Evolutionary conservation across 164 flowering plant genomes (phyloP), one percentile per base, ranked within the genome.

Genomic region (Litsea cubeba): DNA sequence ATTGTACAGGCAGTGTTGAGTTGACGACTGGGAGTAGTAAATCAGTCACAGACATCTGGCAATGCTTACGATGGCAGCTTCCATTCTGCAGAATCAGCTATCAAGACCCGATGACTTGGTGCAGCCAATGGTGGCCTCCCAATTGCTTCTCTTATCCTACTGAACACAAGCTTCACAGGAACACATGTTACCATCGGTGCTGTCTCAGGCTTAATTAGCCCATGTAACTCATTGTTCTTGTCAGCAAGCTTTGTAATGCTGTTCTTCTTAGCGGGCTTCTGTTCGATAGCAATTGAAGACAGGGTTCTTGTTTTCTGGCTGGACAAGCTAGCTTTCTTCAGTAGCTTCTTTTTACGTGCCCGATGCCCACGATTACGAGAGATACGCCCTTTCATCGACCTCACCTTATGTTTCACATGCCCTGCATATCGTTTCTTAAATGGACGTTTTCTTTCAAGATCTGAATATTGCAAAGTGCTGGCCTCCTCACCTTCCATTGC

Each of bases 131-230:
- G 85, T 57, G 91, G 85, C 81, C 91, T 83, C 79, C 87, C 88
- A 62, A 91, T 86, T 81, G 90, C 94, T 84, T 95, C 98, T 68
- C 85, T 83, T 75, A 95, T 88, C 84, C 98, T 88, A 84, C 96
- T 92, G 83, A 87, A 93, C 17, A 91, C 98, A 74, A 93, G 76
- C 74, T 91, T 91, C 57, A 95, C 90, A 10, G 99, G 98, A 78
- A 93, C 89, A 82, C 96, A 93, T 35, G 98, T 84, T 58, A 90
- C 86, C 5, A 91, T 79, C 1, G 93, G 79, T 49, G 88, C 90
- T 20, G 79, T 84, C 26, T 81, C 85, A 3, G 84, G 75, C 75
- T 88, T 92, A 26, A 88, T 83, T 63, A 85, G 69, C 67, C 84
- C 90, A 72, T 79, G 81, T 70, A 84, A 68, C 70, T 67, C 65